phyloP scores from a whole-genome alignment of 2,329 filamentous ascomycete species.

The Dactylellina drechsleri region DNA sequence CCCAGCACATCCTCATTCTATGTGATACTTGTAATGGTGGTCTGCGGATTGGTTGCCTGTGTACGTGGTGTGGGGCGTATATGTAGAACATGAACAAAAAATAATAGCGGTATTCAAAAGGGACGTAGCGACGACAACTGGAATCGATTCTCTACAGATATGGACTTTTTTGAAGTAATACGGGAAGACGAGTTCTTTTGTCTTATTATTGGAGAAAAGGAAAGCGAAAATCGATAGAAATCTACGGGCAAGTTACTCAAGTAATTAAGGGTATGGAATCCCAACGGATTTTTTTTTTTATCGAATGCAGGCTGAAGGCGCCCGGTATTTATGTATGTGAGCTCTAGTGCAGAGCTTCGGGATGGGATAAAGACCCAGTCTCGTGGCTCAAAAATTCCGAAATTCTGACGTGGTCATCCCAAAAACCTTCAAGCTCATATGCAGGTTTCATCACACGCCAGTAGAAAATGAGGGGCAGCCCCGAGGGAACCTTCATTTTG shows the following conservation, averaged over 20 bases:
- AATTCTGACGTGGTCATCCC: slow-evolving; percentile 55
- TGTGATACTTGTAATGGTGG: slow-evolving; percentile 47
- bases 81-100: slow-evolving; percentile 46
- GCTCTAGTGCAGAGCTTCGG: neutral
- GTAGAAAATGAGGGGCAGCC: slow-evolving; percentile 38
- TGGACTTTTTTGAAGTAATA: slow-evolving; percentile 3
- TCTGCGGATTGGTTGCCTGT: slow-evolving; percentile 49
- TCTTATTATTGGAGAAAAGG: slow-evolving; percentile 3
- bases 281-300: slow-evolving; percentile 27
- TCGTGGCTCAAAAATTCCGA: slow-evolving; percentile 51
- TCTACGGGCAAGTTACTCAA: neutral
- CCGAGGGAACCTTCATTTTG: neutral
- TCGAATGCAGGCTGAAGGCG: slow-evolving; percentile 5
- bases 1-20: slow-evolving; percentile 56
- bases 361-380: slow-evolving; percentile 25
- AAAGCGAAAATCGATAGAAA: neutral
- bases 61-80: slow-evolving; percentile 35
- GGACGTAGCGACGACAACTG: too few relatives aligned
- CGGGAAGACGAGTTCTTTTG: neutral
- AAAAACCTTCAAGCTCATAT: slow-evolving; percentile 30
- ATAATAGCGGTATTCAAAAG: neutral
- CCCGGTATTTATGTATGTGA: slow-evolving; percentile 32
- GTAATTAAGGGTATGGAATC: slow-evolving; percentile 3
- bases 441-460: slow-evolving; percentile 52
- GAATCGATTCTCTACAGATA: neutral